Percentiles rank a stretch among this genome's conserved stretches.
Evolutionary conservation across 768 basidiomycete genomes (phyloP).

Genomic region (Xerocomus potaroensis): DNA sequence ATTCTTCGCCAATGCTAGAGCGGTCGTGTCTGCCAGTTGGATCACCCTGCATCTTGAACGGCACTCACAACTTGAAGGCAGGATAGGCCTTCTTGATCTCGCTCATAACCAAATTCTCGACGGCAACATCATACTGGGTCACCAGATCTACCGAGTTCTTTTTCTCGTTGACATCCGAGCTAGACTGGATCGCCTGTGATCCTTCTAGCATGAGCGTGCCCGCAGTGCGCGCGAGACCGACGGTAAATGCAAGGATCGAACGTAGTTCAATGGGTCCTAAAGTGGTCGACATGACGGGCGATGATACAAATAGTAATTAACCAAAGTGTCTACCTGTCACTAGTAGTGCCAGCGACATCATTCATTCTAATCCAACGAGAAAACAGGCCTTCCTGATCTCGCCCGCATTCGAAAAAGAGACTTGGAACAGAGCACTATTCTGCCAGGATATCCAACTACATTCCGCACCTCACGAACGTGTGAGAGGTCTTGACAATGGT

Average conservation of each 20-base stretch:
- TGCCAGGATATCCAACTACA: too few species aligned
- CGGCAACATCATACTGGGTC: constrained; percentile 89
- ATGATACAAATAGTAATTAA: too few species aligned
- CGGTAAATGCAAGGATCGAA: constrained; percentile 63
- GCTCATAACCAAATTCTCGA: constrained; percentile 78
- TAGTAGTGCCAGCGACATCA: not conserved
- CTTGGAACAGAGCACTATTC: too few species aligned
- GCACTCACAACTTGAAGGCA: constrained; percentile 73
- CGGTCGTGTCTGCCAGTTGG: not conserved
- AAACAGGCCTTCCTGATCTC: too few species aligned
- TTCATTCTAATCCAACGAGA: too few species aligned
- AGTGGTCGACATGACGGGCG: constrained; percentile 26
- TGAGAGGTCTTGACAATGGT: too few species aligned
- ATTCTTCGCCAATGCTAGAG: constrained; percentile 89
- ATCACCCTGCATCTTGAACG: not conserved
- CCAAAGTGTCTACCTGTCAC: too few species aligned
- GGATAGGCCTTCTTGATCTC: constrained; percentile 68
- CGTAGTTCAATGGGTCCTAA: constrained; percentile 46
- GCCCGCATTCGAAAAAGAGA: too few species aligned
- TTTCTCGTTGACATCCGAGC: constrained; percentile 69
- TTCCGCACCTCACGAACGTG: too few species aligned
- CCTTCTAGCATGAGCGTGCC: constrained; percentile 75
- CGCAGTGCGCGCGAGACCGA: constrained; percentile 67
- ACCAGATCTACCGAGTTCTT: constrained; percentile 94
- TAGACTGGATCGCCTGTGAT: constrained; percentile 64